These are phyloP conservation scores for Hortaea werneckii DNA, from an alignment of 2,329 filamentous ascomycete genomes.

Conservation along the genomic window DNA sequence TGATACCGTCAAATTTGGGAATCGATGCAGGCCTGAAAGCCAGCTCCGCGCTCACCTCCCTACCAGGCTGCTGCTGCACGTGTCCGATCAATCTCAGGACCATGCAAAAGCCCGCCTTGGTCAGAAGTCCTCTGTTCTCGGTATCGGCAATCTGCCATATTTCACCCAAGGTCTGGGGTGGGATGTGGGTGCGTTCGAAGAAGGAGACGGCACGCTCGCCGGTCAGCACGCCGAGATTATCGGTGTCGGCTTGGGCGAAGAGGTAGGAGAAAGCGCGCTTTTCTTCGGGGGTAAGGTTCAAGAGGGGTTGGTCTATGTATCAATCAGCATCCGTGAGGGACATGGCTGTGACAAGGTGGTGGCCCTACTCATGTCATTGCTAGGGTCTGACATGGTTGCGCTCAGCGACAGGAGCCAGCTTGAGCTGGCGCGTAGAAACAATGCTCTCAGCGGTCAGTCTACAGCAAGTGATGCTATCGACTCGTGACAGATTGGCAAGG, in stretches of 20 bases:
- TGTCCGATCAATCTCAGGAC: constrained; percentile 91
- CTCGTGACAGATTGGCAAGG: too few relatives aligned
- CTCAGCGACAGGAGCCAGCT: background rate
- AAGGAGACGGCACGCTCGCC: constrained; percentile 95
- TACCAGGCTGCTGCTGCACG: constrained; percentile 60
- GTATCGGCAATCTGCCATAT: constrained; percentile 99
- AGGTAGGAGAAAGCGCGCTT: constrained; percentile 89
- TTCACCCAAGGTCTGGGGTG: constrained; percentile 79
- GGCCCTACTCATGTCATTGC: constrained; percentile 9
- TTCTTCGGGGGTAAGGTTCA: constrained; percentile 78
- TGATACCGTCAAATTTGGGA: constrained; percentile 80
- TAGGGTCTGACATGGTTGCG: constrained; percentile 8
- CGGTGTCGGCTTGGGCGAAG: constrained; percentile 85
- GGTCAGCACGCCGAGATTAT: constrained; percentile 84
- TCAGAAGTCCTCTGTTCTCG: constrained; percentile 90
- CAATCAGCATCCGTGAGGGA: constrained; percentile 5
- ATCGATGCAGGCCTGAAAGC: constrained; percentile 80
- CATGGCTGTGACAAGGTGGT: background rate
- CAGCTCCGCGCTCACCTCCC: constrained; percentile 68
- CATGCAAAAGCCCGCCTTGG: constrained; percentile 83
- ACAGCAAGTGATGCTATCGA: too few relatives aligned
- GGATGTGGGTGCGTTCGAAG: constrained; percentile 89
- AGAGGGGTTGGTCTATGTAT: constrained; percentile 20
- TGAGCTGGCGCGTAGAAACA: background rate
- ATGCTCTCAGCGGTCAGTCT: background rate